Evolutionary conservation across 1,139 yeast species (phyloP), one percentile per base, ranked within the genome.

Genomic region (Yamadazyma spencermartinsiae): DNA sequence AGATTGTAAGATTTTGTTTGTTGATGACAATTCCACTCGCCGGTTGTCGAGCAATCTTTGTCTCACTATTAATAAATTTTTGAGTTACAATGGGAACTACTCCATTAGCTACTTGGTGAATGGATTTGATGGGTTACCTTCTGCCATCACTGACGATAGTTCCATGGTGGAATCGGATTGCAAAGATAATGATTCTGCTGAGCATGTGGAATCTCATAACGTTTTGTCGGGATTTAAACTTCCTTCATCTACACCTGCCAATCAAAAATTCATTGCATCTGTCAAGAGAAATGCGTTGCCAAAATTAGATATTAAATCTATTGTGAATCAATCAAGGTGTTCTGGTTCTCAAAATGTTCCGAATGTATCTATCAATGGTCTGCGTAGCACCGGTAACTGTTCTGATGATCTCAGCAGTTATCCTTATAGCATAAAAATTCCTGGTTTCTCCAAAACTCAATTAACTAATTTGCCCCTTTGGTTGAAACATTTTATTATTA

Each of bases 21-120:
- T 83, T 50, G 89, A 83, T 47, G 49, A 60, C 15, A 48, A 52
- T 25, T 61, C 72, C 13, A 37, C 42, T 11, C 46, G 46, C 8
- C 54, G 58, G 20, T 56, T 74, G n/a, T 57, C 72, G 1, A 57
- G 62, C 28, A 65, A 63, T 36, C 47, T 74, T 10, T 62, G 60
- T 45, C 78, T 73, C 40, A 72, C 76, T 0, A 54, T 72, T 32
- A 47, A 54, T 37, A 74, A 74, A 44, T 74, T 76, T 45, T 45
- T 56, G 23, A 52, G 51, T 12, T 55, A 51, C 26, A 46, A 52
- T 17, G 46, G 53, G 3, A 53, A 54, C 8, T 70, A 68, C 35
- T 47, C 54, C 1, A 46, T 74, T 0, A 60, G 48, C 38, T 64
- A 61, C 33, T 45, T 74, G 23, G 60, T 68, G 21, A 63, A 65